phyloP scores from a whole-genome alignment of 441 rosid genomes.

The Rhodomyrtus psidioides region DNA sequence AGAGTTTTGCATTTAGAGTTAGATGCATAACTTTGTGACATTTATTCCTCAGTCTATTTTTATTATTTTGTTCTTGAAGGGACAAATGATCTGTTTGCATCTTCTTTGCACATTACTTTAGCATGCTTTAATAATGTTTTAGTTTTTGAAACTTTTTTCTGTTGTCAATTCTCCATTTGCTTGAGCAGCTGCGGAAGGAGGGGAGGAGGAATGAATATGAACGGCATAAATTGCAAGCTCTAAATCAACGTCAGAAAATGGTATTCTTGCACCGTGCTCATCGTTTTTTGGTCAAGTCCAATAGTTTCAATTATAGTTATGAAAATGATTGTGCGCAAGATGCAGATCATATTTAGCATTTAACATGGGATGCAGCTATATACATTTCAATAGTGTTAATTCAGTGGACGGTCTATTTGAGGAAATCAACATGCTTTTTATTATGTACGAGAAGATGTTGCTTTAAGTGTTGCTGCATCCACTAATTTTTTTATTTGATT shows the following conservation, averaged over 20 bases:
- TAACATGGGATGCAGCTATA: neutral
- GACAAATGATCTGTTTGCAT: neutral
- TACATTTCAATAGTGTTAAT: neutral
- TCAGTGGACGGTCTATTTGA: neutral
- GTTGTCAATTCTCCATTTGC: neutral
- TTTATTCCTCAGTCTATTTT: neutral
- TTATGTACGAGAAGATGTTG: neutral
- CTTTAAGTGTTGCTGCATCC: neutral
- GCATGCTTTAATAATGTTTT: neutral
- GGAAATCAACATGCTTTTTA: neutral
- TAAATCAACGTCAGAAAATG: conserved; percentile 98
- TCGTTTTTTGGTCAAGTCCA: neutral
- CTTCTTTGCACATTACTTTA: neutral
- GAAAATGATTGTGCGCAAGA: neutral
- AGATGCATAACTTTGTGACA: neutral
- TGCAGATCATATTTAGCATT: neutral
- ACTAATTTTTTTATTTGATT: neutral
- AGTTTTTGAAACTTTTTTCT: neutral
- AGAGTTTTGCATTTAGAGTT: neutral
- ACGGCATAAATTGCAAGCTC: conserved; percentile 94
- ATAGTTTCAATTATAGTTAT: neutral
- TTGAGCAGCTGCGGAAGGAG: conserved; percentile 78
- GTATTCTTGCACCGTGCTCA: conserved; percentile 22
- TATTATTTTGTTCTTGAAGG: neutral
- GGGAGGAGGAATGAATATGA: conserved; percentile 96